Evolutionary conservation across 2,329 filamentous ascomycete species (phyloP), one percentile per base, ranked within the genome.

Genomic region (Aspergillus phoenicis): DNA sequence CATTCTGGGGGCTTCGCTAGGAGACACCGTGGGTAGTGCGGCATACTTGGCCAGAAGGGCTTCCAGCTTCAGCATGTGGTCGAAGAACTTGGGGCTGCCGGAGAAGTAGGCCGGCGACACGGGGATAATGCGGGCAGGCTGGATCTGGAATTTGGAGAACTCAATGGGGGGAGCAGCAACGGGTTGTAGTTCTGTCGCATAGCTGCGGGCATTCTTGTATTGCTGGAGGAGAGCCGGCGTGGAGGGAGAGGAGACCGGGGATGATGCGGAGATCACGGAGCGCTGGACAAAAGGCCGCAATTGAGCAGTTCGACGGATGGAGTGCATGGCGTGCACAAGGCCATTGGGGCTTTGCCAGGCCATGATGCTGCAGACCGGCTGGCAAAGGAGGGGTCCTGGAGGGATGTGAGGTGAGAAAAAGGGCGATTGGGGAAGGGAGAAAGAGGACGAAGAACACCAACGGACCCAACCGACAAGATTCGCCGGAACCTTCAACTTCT

Each of bases 101-200:
- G 92, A 93, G 81, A 98, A 99, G 80, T 99, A 99, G n/a, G 94
- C 95, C 2, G 91, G 89, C 38, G 93, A 97, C 26, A 85, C 84
- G 20, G 95, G 95, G 38, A 97, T 81, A 22, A 96, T 82, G 66
- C 95, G 91, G 57, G 91, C 88, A 66, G 86, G 84, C 26, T 70
- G 66, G 28, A 78, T 65, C 47, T 22, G 61, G 62, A 70, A 69
- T 36, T 66, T 59, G 17, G 60, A 54, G 59, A 75, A 72, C 61
- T 80, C 65, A 58, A 77, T 73, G 57, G 74, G 68, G 15, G 73
- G 70, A 28, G 74, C 73, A 33, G 75, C 72, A 38, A 28, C 24
- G 8, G 57, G 43, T 30, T 63, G 33, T 15, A 57, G 28, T 58
- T 75, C 70, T 11, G 71, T 73, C 53, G 70, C 73, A 66, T 74